A percentile compares a stretch with the other conserved stretches of the same genome.
phyloP scores from a whole-genome alignment of 1,284 basidiomycete genomes.

The Anthracocystis panici-leucophaei region DNA sequence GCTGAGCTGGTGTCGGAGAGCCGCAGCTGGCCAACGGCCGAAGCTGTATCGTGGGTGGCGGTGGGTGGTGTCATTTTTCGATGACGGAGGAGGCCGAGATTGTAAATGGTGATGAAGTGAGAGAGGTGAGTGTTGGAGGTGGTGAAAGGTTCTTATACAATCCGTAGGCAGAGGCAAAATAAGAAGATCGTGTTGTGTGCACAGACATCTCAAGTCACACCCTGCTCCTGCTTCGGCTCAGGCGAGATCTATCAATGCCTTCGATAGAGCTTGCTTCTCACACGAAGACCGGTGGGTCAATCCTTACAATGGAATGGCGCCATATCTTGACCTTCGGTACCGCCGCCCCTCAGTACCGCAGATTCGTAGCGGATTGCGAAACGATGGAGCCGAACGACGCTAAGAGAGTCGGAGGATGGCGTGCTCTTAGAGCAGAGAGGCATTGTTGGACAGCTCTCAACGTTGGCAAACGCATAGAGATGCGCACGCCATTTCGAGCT shows the following conservation, averaged over 20 bases:
- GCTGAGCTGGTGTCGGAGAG: neutral
- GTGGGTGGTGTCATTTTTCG: conserved; percentile 18
- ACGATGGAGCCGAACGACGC: conserved; percentile 12
- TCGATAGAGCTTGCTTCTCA: no score
- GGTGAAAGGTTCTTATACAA: neutral
- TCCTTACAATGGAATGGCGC: no score
- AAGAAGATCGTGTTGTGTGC: neutral
- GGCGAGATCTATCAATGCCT: no score
- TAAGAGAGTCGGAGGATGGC: conserved; percentile 16
- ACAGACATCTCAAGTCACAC: neutral
- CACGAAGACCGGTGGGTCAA: no score
- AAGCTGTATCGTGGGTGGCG: conserved; percentile 16
- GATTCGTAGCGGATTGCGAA: neutral
- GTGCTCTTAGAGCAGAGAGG: conserved; percentile 10
- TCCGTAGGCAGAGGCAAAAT: neutral
- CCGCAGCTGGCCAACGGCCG: conserved; percentile 11
- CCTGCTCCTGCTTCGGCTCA: neutral
- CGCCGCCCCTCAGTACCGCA: no score
- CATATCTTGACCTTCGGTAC: no score
- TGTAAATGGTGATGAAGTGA: neutral
- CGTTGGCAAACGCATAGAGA: no score
- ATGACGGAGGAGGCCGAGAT: neutral
- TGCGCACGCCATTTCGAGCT: conserved; percentile 19
- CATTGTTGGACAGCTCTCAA: conserved; percentile 22
- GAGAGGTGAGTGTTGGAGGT: neutral